A percentile compares a stretch with the other conserved stretches of the same genome.
Conservation (phyloP, 805 yeast species). For the Ogataea nonfermentans region DNA sequence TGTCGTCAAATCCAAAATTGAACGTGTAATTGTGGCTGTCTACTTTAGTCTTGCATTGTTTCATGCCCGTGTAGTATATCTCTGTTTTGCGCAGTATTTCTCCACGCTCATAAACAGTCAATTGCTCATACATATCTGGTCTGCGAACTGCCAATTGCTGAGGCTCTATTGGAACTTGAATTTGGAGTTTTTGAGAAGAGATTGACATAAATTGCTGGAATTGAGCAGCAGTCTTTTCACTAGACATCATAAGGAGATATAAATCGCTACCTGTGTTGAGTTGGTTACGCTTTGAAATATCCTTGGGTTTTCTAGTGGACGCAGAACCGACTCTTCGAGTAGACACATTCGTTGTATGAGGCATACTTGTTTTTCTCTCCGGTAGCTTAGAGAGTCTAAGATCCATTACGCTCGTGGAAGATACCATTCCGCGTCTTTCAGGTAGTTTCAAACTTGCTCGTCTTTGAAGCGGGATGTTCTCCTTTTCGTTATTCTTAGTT, state of each 20-base stretch:
- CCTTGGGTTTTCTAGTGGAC: conserved; percentile 1
- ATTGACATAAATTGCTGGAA: conserved; percentile 10
- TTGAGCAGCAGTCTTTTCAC: conserved; percentile 5
- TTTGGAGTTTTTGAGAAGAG: background rate
- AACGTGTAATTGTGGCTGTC: conserved; percentile 39
- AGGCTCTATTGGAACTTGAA: conserved; percentile 12
- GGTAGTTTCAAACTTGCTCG: conserved; percentile 1
- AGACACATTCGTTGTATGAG: background rate
- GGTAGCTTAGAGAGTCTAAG: conserved; percentile 1
- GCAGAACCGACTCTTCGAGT: conserved; percentile 1
- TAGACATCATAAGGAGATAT: conserved; percentile 7
- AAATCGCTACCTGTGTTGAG: conserved; percentile 12
- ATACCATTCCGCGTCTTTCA: conserved; percentile 5
- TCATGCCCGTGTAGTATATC: conserved; percentile 50
- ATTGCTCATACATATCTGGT: conserved; percentile 23
- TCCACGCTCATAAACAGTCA: conserved; percentile 59
- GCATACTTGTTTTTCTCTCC: conserved; percentile 9
- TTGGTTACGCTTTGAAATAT: background rate
- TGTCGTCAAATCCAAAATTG: conserved; percentile 75
- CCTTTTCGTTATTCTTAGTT: conserved; percentile 16
- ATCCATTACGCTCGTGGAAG: conserved; percentile 8
- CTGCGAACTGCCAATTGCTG: conserved; percentile 16
- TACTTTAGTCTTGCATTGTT: conserved; percentile 26
- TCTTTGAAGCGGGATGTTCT: conserved; percentile 13
- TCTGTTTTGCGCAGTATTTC: conserved; percentile 51